Evolutionary conservation across 306 rosid genomes (phyloP), one percentile per base, ranked within the genome.

Genomic region (Coriaria nepalensis): DNA sequence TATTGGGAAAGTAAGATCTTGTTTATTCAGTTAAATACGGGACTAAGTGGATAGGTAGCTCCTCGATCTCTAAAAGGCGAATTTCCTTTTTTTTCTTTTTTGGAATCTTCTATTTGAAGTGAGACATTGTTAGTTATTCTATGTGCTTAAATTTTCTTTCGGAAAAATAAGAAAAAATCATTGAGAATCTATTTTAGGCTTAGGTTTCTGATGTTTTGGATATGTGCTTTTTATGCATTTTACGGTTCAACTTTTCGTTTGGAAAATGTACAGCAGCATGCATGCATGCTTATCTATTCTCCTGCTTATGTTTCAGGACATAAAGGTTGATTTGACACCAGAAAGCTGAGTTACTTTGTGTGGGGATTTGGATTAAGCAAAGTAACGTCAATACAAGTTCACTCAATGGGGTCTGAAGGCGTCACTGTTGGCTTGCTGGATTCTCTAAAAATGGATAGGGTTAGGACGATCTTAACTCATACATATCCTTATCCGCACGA

Each of bases 401-500:
- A 13, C 40, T 56, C 36, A 42, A 79, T 74, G 92, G 77, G 80
- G 41, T 77, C 90, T 60, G 62, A 56, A 37, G 62, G 56, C 68
- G 76, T 66, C 29, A 75, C 93, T 34, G 38, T 56, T 54, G 76
- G 92, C 43, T 63, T 81, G 47, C 76, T 90, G 46, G 95, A 90
- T 43, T 71, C 85, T 9, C 63, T 85, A 14, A 90, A 67, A 71
- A 90, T 85, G 94, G 82, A 82, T 77, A 85, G 87, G 76, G 92
- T 90, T 68, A 74, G 98, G 53, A 90, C 87, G 34, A 85, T 85
- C 49, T 66, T 85, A 13, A 73, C 93, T 59, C 87, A 68, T 50
- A 75, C 85, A 20, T 90, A 81, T 50, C 98, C 95, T 13, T 90
- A 90, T 63, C 98, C 96, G 42, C 96, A 90, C 0, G 94, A 85